Conservation (phyloP, 768 basidiomycete genomes). For the Aureoboletus auriporus region DNA sequence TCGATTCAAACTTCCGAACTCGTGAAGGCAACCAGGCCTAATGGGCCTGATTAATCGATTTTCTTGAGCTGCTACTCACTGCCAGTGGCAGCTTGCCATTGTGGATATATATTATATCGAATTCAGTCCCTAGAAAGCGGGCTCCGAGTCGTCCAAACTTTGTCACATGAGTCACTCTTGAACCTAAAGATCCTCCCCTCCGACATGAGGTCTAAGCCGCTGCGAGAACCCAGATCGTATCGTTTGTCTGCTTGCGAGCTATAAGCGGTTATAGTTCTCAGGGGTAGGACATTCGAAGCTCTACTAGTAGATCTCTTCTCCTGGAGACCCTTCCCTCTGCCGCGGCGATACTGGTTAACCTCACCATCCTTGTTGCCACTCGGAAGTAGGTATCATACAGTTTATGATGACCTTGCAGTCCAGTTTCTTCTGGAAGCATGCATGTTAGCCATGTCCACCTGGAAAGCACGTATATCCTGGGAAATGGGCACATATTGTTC, state of each 20-base stretch:
- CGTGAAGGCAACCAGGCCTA: conserved; percentile 37
- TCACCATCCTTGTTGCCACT: conserved; percentile 49
- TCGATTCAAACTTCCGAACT: conserved; percentile 34
- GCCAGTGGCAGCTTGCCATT: conserved; percentile 35
- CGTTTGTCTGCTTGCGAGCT: conserved; percentile 47
- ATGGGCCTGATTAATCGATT: neutral
- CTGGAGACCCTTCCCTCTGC: conserved; percentile 40
- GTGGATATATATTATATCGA: conserved; percentile 47
- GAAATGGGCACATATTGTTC: conserved; percentile 56
- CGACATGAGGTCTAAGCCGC: conserved; percentile 24
- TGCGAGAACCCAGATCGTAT: conserved; percentile 34
- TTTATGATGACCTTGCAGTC: conserved; percentile 45
- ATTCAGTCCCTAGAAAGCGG: conserved; percentile 47
- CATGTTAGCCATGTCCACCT: conserved; percentile 39
- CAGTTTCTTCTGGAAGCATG: conserved; percentile 43
- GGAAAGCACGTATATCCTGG: conserved; percentile 41
- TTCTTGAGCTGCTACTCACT: neutral
- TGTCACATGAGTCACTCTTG: conserved; percentile 46
- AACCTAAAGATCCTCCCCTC: conserved; percentile 51
- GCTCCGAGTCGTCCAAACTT: conserved; percentile 39
- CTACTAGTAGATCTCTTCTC: too few species aligned
- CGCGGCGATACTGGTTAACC: conserved; percentile 34
- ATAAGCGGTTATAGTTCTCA: conserved; percentile 21
- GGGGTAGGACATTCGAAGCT: conserved; percentile 26
- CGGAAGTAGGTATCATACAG: conserved; percentile 46